Evolutionary conservation across 306 rosid species (phyloP).

Genomic region (barrel medic (Medicago truncatula)): DNA sequence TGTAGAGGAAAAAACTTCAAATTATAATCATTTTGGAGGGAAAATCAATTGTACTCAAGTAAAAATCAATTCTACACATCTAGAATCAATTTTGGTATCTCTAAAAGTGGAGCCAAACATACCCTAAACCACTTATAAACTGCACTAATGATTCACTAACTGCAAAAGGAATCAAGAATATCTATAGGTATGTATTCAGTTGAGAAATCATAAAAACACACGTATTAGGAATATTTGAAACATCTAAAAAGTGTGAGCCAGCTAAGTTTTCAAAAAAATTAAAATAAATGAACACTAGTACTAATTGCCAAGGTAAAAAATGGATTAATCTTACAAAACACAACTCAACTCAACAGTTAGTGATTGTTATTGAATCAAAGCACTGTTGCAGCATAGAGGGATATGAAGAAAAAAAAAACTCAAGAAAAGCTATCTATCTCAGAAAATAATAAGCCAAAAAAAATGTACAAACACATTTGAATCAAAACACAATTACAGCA

Average conservation of each 20-base stretch:
- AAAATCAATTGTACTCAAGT: too few species aligned
- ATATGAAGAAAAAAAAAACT: too few species aligned
- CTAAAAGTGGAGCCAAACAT: too few species aligned
- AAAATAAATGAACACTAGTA: background rate
- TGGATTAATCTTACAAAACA: background rate
- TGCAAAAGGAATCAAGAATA: constrained; percentile 15
- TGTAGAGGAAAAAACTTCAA: too few species aligned
- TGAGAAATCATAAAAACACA: constrained; percentile 14
- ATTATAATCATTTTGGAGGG: too few species aligned
- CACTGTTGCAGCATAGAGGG: background rate
- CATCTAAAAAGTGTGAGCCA: constrained; percentile 18
- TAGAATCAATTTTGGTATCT: too few species aligned
- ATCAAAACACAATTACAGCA: background rate
- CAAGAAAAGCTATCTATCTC: background rate
- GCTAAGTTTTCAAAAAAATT: background rate
- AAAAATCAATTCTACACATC: too few species aligned
- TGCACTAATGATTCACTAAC: background rate
- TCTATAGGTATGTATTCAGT: background rate
- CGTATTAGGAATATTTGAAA: constrained; percentile 3
- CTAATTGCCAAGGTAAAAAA: background rate
- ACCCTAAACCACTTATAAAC: constrained; percentile 6
- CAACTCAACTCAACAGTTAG: background rate
- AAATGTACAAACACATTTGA: background rate
- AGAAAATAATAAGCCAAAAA: background rate
- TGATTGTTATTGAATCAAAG: background rate